Percentiles rank a stretch among this genome's conserved stretches.
These are phyloP conservation scores for Salix koriyanagi DNA, from an alignment of 345 rosid genomes.

Conservation along the genomic window DNA sequence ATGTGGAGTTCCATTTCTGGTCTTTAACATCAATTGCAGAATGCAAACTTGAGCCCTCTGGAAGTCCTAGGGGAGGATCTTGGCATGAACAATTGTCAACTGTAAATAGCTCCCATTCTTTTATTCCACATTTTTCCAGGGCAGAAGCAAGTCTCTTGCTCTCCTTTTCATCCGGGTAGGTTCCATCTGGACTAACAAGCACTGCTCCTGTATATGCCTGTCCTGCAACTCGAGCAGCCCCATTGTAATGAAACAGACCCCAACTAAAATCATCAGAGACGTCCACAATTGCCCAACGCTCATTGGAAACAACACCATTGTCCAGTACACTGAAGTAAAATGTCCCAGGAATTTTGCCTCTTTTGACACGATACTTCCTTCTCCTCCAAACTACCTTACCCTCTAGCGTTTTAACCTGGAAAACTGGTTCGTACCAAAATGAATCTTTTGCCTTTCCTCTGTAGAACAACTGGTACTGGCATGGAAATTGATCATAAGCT, in stretches of 20 bases:
- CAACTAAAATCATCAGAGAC: conserved; percentile 81
- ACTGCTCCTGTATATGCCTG: conserved; percentile 93
- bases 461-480: conserved; percentile 88
- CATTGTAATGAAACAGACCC: conserved; percentile 84
- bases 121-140: conserved; percentile 70
- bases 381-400: conserved; percentile 79
- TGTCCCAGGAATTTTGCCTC: conserved; percentile 63
- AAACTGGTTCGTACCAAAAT: conserved; percentile 92
- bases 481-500: conserved; percentile 92
- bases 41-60: conserved; percentile 71
- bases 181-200: conserved; percentile 77
- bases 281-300: conserved; percentile 82
- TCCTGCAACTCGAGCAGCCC: conserved; percentile 91
- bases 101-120: conserved; percentile 80
- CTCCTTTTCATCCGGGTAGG: conserved; percentile 52
- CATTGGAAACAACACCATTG: conserved; percentile 88
- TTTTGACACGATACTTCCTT: conserved; percentile 74
- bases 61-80: conserved; percentile 74
- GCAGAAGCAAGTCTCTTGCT: conserved; percentile 40
- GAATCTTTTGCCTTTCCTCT: conserved; percentile 87
- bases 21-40: conserved; percentile 29
- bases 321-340: conserved; percentile 82
- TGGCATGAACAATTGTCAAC: conserved; percentile 76
- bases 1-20: conserved; percentile 11
- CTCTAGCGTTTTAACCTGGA: conserved; percentile 76